Base-by-base conservation (phyloP, 2,329 filamentous ascomycete genomes). In the Pseudogymnoascus sp. region DNA sequence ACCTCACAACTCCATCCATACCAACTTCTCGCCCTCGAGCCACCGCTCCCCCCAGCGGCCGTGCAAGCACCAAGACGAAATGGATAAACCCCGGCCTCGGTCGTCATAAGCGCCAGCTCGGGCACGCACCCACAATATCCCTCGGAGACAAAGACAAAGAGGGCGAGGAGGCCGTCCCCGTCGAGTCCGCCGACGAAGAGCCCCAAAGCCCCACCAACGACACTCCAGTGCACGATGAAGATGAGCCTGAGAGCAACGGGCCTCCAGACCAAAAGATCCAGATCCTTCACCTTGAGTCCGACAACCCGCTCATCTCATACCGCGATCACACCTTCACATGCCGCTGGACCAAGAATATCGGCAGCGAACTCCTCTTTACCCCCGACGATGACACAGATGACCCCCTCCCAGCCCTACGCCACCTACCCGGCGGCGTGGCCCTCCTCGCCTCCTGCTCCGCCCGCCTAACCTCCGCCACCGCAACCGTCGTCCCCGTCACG, bases 281-380 rank as follows among this genome's bases (percentile, higher is more conserved):
- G 71, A 87, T 97, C 61, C 79, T 95, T n/a, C 91, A 91, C 29
- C 80, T 97, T 3, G 89, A 96, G 74, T 87, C 87, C 1, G 71
- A 77, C 2, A 88, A 89, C 60, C 93, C 93, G 0, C 78, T 96
- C 29, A 81, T 96, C 65, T 88, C 89, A 21, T 96, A 96, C 75
- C 83, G 88, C 64, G 89, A 89, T 31, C 84, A 87, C 66, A 78
- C 96, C 21, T 95, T 93, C 72, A 86, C 85, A 67, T 93, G 91
- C 67, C 78, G 85, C 54, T 97, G 93, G 93, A 83, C 85, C 10
- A 86, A 90, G 66, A 88, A 91, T 65, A 84, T 96, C 47, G 93
- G 93, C 37, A 96, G 92, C 0, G 91, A 96, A 68, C 78, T 93
- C 67, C 83, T 96, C 45, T 88, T 97, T 70, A 81, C 81, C 1